Evolutionary conservation across 2,329 filamentous ascomycete genomes (phyloP).

Genomic region (Colletotrichum destructivum): DNA sequence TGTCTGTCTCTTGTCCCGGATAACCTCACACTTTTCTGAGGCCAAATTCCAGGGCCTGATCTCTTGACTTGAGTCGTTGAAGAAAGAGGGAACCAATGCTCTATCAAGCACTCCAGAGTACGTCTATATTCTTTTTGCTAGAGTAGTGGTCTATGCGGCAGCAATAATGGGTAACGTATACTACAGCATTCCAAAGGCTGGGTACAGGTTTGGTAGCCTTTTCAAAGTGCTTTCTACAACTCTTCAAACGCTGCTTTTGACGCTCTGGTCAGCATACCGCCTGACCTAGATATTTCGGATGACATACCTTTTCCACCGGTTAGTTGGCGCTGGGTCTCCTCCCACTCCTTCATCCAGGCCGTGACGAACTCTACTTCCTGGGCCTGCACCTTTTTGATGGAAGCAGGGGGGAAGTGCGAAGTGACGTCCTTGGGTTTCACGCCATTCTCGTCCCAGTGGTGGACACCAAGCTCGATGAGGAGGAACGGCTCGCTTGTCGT

Average conservation of each 20-base stretch:
- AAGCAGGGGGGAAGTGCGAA: conserved; percentile 68
- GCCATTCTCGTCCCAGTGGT: conserved; percentile 86
- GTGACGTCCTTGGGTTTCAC: conserved; percentile 75
- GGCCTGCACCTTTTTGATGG: conserved; percentile 72
- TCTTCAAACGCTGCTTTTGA: neutral
- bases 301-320: neutral
- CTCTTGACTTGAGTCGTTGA: too few relatives aligned
- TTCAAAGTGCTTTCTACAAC: conserved; percentile 11
- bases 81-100: too few relatives aligned
- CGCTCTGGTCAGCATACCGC: neutral
- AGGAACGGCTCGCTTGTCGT: conserved; percentile 79
- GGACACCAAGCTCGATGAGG: conserved; percentile 81
- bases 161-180: neutral
- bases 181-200: too few relatives aligned
- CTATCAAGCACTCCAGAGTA: neutral
- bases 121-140: too few relatives aligned
- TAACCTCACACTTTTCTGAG: too few relatives aligned
- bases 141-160: too few relatives aligned
- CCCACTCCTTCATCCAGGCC: conserved; percentile 77
- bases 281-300: neutral
- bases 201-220: neutral
- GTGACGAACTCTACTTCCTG: conserved; percentile 74
- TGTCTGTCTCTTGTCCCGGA: neutral
- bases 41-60: too few relatives aligned
- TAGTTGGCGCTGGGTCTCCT: conserved; percentile 38